These are phyloP conservation scores for Fusarium agapanthi DNA, from an alignment of 2,329 filamentous ascomycete genomes.

Conservation along the genomic window DNA sequence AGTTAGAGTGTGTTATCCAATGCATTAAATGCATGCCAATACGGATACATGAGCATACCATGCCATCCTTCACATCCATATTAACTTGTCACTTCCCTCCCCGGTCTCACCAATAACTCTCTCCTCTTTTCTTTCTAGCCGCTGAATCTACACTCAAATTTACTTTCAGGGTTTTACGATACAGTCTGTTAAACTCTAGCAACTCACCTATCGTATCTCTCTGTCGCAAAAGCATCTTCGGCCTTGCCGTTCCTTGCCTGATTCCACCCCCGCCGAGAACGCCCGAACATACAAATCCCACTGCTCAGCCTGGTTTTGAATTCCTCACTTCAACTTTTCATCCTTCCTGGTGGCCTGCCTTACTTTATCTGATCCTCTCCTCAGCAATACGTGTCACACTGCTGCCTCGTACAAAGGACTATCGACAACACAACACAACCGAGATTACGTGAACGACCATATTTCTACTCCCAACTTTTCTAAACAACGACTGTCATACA, in stretches of 20 bases:
- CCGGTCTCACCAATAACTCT: slow-evolving; percentile 6
- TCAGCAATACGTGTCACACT: neutral
- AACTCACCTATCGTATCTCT: neutral
- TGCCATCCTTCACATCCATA: slow-evolving; percentile 11
- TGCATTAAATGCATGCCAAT: slow-evolving; percentile 7
- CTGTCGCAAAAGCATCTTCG: slow-evolving; percentile 32
- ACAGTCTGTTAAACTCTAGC: neutral
- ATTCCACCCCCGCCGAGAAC: slow-evolving; percentile 39
- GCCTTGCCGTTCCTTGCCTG: slow-evolving; percentile 31
- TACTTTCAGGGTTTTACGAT: neutral
- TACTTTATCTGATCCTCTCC: neutral
- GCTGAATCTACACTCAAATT: neutral
- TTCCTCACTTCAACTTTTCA: neutral
- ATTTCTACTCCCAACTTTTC: slow-evolving; percentile 14
- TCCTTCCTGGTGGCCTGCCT: neutral
- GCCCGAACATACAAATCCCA: slow-evolving; percentile 35
- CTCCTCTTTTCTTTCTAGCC: neutral
- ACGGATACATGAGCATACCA: slow-evolving; percentile 1
- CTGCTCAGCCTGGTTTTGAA: slow-evolving; percentile 7
- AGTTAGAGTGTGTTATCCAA: neutral
- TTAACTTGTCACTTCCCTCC: slow-evolving; percentile 23
- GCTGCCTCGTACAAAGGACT: neutral
- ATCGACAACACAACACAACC: slow-evolving; percentile 20
- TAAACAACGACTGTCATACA: neutral
- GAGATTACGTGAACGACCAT: slow-evolving; percentile 32